Evolutionary conservation across 2,329 filamentous ascomycete genomes (phyloP).

Genomic region (Ophiostoma montium): DNA sequence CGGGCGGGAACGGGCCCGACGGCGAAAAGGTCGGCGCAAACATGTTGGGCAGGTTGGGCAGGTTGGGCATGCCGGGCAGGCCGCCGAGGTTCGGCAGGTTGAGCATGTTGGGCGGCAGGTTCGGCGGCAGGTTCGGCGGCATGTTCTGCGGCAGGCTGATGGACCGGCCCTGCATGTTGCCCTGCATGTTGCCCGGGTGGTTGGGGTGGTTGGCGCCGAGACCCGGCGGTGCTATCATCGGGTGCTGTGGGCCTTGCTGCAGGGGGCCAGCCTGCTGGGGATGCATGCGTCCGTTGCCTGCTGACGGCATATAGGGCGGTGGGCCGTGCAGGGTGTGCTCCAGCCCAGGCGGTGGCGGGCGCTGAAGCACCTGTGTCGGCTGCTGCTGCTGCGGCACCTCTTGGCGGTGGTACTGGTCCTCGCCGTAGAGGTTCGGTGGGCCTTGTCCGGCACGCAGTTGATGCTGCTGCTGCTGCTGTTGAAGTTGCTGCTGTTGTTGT

Average conservation of each 20-base stretch:
- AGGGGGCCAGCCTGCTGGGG: background rate
- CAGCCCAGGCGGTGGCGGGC: constrained; percentile 41
- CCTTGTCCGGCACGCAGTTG: constrained; percentile 23
- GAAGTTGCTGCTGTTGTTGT: background rate
- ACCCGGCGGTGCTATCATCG: constrained; percentile 45
- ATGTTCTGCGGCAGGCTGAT: constrained; percentile 8
- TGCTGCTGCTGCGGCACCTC: constrained; percentile 27
- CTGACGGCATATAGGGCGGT: constrained; percentile 33
- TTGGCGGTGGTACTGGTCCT: constrained; percentile 35
- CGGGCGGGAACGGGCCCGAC: constrained; percentile 28
- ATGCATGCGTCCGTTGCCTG: background rate
- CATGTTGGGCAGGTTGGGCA: constrained; percentile 5
- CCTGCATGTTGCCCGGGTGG: constrained; percentile 5
- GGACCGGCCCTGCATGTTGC: constrained; percentile 9
- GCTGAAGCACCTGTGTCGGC: constrained; percentile 50
- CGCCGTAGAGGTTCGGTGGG: background rate
- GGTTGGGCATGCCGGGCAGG: constrained; percentile 19
- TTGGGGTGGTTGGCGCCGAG: constrained; percentile 19
- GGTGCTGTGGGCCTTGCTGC: constrained; percentile 25
- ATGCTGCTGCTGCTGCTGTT: constrained; percentile 20
- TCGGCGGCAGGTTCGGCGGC: constrained; percentile 7
- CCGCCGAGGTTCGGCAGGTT: constrained; percentile 5
- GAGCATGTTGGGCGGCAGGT: constrained; percentile 7
- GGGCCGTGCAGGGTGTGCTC: constrained; percentile 38
- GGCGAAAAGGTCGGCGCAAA: constrained; percentile 48